Conservation (phyloP, 106 monocot genomes). For the Acorus gramineus region DNA sequence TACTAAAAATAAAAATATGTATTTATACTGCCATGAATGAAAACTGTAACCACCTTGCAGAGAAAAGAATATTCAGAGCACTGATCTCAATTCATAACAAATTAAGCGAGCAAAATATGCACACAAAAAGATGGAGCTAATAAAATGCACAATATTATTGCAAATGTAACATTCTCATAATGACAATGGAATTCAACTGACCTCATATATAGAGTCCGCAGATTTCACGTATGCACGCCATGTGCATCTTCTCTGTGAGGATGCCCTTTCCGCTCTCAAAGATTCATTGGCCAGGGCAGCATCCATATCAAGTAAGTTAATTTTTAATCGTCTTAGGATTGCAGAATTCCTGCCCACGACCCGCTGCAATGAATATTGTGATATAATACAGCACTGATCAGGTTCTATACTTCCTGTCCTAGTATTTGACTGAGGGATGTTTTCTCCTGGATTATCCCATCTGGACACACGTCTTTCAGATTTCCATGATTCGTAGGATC, state of each 20-base stretch:
- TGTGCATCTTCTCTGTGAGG: constrained; percentile 39
- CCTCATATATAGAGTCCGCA: constrained; percentile 76
- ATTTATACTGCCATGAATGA: too few relatives aligned
- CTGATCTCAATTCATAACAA: too few relatives aligned
- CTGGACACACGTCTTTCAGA: neutral
- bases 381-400: constrained; percentile 29
- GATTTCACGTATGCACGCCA: constrained; percentile 93
- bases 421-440: constrained; percentile 9
- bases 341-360: constrained; percentile 50
- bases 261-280: constrained; percentile 34
- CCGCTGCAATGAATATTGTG: constrained; percentile 55
- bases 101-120: neutral
- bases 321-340: constrained; percentile 62
- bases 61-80: too few relatives aligned
- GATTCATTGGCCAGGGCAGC: constrained; percentile 73
- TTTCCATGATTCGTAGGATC: constrained; percentile 7
- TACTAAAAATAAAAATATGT: too few relatives aligned
- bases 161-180: neutral
- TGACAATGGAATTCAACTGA: constrained; percentile 3
- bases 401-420: constrained; percentile 8
- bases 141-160: neutral
- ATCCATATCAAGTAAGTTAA: constrained; percentile 89
- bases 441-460: constrained; percentile 2
- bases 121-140: neutral
- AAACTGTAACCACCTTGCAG: too few relatives aligned